Base-by-base conservation (phyloP, 2,329 filamentous ascomycete species). In the Tolypocladium guangdongense region DNA sequence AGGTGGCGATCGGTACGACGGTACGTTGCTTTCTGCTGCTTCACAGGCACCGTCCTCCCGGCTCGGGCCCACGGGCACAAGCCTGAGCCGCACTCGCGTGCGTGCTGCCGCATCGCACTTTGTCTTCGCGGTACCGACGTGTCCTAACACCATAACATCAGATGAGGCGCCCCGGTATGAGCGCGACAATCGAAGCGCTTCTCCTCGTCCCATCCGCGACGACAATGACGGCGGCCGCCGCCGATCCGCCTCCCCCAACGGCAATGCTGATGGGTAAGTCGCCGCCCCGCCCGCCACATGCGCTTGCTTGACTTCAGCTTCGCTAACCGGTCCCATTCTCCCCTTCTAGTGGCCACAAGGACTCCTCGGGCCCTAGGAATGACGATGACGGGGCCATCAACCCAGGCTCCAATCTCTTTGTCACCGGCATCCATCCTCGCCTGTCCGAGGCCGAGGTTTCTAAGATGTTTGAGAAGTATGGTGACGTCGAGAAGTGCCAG, bases 401-500 rank as follows among this genome's bases (percentile, higher is more conserved):
- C 75, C 88, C 90, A 58, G 93, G 93, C 63, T 96, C 93, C 61
- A 99, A 99, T 77, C 87, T 99, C 56, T 99, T 99, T 71, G 93
- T 99, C 61, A 99, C 93, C 59, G 93, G 93, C 63, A 99, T 99
- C 61, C 90, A 97, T 71, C 93, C 93, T 54, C 88, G 88, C 64
- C 82, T 99, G 60, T 85, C 82, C 49, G 93, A 99, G 71, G 81
- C 85, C 18, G 93, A 97, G 68, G 89, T 99, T 57, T 87, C 88
- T 52, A 90, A 90, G 70, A 85, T 99, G 60, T 99, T 99, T 67
- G 90, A 96, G 75, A 99, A 97, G 75, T 97, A 97, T 66, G 93
- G 93, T 62, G 90, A 96, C 68, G 93, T 99, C 51, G 92, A 97
- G 76, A 97, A 95, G 75, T 97, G 92, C 77, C 95, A 96, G 72